Base-by-base conservation (phyloP, 2,329 filamentous ascomycete genomes). In the Exserohilum turcica region DNA sequence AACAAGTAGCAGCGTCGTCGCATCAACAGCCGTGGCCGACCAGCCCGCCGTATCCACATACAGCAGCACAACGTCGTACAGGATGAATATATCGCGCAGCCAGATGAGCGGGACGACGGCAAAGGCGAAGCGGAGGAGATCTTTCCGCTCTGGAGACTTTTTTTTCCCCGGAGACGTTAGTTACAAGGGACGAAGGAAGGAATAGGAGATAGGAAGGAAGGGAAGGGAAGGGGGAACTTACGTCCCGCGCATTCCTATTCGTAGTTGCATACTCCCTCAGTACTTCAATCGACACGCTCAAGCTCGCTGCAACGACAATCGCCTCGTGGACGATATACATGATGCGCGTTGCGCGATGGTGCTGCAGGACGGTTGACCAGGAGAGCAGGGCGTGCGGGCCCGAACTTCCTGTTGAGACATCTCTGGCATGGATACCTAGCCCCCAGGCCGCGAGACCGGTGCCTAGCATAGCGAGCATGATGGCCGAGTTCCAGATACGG, bases 11-110 rank as follows among this genome's bases (percentile, higher is more conserved):
- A 54, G 49, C 0, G 39, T 54, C 4, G 21, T 54, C 24, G 45
- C 51, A 10, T 44, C 19, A n/a, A 37, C 19, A 2, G 44, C 15
- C 2, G 28, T 49, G 10, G 27, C 3, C 3, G 51, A 40, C 51
- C 51, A 54, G 3, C 21, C 33, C 0, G 45, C 28, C 5, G 45
- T 54, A 18, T 49, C 19, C 6, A 44, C 27, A 12, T 49, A 49
- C 6, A 54, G 45, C 0, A 54, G 45, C 3, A 49, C 32, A 18
- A 54, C 40, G 13, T 54, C 51, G 6, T 54, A 54, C 16, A 54
- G 44, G n/a, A 54, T 49, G 27, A 54, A 54, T 18, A 36, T 49
- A 3, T 54, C 51, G 35, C 51, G 39, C 3, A 54, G 45, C 45
- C 51, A 54, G 7, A 54, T 54, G 12, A 54, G 45, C 1, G 51